phyloP scores from a whole-genome alignment of 1,284 basidiomycete species.

The Trichosporon sp. region DNA sequence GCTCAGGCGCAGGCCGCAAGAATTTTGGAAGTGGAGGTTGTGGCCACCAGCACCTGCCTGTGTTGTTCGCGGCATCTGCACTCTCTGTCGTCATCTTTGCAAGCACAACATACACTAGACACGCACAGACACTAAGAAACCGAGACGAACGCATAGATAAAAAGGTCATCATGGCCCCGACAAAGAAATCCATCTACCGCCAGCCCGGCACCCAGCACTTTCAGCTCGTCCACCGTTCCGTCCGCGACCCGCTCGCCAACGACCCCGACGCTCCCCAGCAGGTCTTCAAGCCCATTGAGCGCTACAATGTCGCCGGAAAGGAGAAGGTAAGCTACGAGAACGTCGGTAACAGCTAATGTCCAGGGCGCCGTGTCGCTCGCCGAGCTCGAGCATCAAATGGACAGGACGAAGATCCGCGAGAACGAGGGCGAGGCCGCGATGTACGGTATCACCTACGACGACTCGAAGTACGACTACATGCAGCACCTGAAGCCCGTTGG shows the following conservation, averaged over 20 bases:
- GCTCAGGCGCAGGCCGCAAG: slow-evolving; percentile 5
- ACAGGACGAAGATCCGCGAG: slow-evolving; percentile 35
- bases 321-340: neutral
- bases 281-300: slow-evolving; percentile 77
- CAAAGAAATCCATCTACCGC: slow-evolving; percentile 73
- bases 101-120: neutral
- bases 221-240: slow-evolving; percentile 94
- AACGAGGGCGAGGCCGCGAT: slow-evolving; percentile 76
- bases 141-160: neutral
- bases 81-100: neutral
- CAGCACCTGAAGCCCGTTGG: slow-evolving; percentile 83
- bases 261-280: slow-evolving; percentile 84
- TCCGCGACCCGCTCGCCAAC: slow-evolving; percentile 81
- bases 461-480: slow-evolving; percentile 99
- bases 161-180: slow-evolving; percentile 50
- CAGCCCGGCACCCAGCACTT: slow-evolving; percentile 85
- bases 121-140: neutral
- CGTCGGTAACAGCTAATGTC: slow-evolving; percentile 33
- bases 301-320: slow-evolving; percentile 64
- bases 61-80: neutral
- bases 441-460: slow-evolving; percentile 94
- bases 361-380: slow-evolving; percentile 51
- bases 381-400: slow-evolving; percentile 53
- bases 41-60: neutral
- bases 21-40: slow-evolving; percentile 15